A percentile compares a stretch with the other conserved stretches of the same genome.
These are phyloP conservation scores for Russula virescens DNA, from an alignment of 768 basidiomycete species.

Conservation along the genomic window DNA sequence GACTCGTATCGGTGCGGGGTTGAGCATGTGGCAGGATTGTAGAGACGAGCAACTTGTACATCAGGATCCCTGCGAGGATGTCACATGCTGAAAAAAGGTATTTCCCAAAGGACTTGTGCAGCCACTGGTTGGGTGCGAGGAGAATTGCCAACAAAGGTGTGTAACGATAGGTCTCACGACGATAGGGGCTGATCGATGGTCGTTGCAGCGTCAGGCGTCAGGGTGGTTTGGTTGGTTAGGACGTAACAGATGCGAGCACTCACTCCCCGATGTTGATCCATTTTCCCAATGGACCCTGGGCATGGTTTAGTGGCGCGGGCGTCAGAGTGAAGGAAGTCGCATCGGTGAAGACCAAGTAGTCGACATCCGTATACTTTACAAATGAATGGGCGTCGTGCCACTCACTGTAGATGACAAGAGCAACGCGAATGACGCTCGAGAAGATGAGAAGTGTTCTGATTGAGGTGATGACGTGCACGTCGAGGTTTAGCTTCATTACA, in stretches of 20 bases:
- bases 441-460: conserved; percentile 49
- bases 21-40: conserved; percentile 38
- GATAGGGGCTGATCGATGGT: conserved; percentile 64
- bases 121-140: conserved; percentile 70
- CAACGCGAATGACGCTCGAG: conserved; percentile 56
- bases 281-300: conserved; percentile 52
- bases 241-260: conserved; percentile 33
- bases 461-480: conserved; percentile 28
- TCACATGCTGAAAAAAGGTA: conserved; percentile 82
- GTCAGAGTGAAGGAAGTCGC: conserved; percentile 67
- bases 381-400: conserved; percentile 80
- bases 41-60: conserved; percentile 54
- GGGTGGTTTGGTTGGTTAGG: not conserved
- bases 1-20: not conserved
- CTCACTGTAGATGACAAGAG: conserved; percentile 78
- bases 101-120: conserved; percentile 89
- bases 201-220: conserved; percentile 1
- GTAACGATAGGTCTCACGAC: conserved; percentile 90
- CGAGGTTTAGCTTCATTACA: not conserved
- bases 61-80: conserved; percentile 68
- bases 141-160: conserved; percentile 87
- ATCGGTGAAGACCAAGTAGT: conserved; percentile 94
- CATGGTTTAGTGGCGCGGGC: conserved; percentile 44
- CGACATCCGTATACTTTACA: conserved; percentile 97
- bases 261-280: conserved; percentile 65